These are phyloP conservation scores for Apiospora phragmitis DNA, from an alignment of 2,329 filamentous ascomycete genomes.

Conservation along the genomic window DNA sequence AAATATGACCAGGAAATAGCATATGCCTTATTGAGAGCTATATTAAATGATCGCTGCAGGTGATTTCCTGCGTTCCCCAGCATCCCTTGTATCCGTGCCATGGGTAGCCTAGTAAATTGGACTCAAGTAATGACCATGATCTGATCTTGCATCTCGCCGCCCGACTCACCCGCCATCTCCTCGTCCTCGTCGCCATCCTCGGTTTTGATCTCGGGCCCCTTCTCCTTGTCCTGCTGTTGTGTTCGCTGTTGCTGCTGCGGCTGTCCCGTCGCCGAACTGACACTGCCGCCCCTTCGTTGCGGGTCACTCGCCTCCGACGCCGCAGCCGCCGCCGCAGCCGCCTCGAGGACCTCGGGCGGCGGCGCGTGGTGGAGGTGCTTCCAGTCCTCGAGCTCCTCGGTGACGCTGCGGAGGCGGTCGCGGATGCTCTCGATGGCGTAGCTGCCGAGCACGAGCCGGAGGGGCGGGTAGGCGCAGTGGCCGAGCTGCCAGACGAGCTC, in stretches of 20 bases:
- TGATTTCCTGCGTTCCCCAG: neutral
- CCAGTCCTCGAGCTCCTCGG: conserved; percentile 94
- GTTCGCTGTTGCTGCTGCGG: neutral
- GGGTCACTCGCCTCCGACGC: conserved; percentile 28
- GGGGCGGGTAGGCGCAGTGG: conserved; percentile 90
- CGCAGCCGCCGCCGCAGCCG: conserved; percentile 29
- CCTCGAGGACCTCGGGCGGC: conserved; percentile 36
- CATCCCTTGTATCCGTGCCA: neutral
- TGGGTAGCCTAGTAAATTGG: neutral
- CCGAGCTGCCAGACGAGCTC: conserved; percentile 93
- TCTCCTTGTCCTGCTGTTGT: neutral
- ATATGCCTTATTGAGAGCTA: neutral
- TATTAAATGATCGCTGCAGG: neutral
- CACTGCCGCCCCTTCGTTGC: neutral
- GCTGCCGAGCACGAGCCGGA: conserved; percentile 83
- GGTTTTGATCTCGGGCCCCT: neutral
- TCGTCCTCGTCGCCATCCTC: neutral
- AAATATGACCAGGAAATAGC: neutral
- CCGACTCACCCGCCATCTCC: conserved; percentile 4
- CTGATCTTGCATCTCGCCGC: conserved; percentile 6
- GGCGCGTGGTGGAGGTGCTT: conserved; percentile 75
- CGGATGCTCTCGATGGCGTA: conserved; percentile 96
- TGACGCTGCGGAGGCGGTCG: conserved; percentile 84
- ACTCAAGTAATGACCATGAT: conserved; percentile 5
- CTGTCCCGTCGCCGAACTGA: neutral